Base-by-base conservation (phyloP, 495 filamentous ascomycete species). In the Talaromyces nanjingensis region DNA sequence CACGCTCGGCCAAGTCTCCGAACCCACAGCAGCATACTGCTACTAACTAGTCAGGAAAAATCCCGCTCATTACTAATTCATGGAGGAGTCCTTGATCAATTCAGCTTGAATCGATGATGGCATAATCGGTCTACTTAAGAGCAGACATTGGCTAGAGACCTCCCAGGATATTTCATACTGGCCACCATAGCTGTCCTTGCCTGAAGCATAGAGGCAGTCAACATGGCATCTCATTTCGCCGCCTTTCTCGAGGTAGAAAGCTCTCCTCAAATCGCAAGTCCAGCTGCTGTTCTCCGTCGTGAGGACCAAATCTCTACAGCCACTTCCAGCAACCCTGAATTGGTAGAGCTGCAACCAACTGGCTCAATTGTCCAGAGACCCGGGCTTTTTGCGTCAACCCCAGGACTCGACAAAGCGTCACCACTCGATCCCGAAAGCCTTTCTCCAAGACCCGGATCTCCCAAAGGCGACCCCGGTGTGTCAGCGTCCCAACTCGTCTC, bases 381-480 rank as follows among this genome's bases (percentile, higher is more conserved):
- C 22, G 65, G 62, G 34, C 60, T 60, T 20, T 49, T 47, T 24
- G 62, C 65, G 53, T 65, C 62, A 31, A 60, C 66, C 6, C 65
- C 67, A 63, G 59, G 53, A 59, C 42, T 34, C 45, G 20, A 57
- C 12, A n/a, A 27, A 16, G 54, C 25, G 16, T 57, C 29, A 14
- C 56, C 56, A 33, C 42, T 56, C 39, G 64, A 68, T 9, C 18
- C 68, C 71, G 33, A 89, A 67, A 85, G 78, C 66, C 69, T 72
- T 29, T 77, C 81, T 20, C 61, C 74, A 24, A 79, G 73, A 8
- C 82, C 82, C 7, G 60, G 65, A 62, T 64, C 72, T 64, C 52
- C 68, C 45, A 69, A 80, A 37, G 71, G 16, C 45, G 47, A 37
- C 16, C 45, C 27, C 16, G 29, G 39, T 31, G 14, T 16, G 3